phyloP scores from a whole-genome alignment of 306 rosid species.

The Ziziphus jujuba region DNA sequence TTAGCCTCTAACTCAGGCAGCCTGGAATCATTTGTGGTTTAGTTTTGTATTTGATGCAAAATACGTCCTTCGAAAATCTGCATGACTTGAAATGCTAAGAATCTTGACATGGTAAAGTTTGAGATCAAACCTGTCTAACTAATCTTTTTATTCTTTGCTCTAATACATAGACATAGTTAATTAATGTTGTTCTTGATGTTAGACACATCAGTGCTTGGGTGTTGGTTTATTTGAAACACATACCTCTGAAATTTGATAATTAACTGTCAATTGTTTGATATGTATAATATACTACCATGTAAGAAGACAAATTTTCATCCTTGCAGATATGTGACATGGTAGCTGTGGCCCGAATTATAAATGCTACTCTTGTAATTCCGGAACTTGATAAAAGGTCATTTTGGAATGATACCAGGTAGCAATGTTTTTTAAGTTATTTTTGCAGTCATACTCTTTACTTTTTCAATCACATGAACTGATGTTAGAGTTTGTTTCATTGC shows the following conservation, averaged over 20 bases:
- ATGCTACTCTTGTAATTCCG: constrained; percentile 95
- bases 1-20: too few relatives aligned
- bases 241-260: background rate
- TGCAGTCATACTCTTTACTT: background rate
- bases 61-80: background rate
- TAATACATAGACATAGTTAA: constrained; percentile 5
- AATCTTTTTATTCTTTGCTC: background rate
- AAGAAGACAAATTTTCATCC: constrained; percentile 30
- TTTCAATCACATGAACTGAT: constrained; percentile 7
- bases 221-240: background rate
- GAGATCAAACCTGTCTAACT: background rate
- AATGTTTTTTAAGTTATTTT: constrained; percentile 15
- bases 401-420: constrained; percentile 87
- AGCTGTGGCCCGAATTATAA: constrained; percentile 85
- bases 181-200: background rate
- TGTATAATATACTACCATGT: constrained; percentile 5
- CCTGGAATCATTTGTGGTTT: background rate
- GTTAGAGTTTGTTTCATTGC: constrained; percentile 16
- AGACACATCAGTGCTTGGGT: background rate
- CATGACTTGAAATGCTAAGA: background rate
- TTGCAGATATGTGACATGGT: constrained; percentile 98
- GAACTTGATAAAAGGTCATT: constrained; percentile 87
- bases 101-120: background rate
- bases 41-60: too few relatives aligned
- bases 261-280: constrained; percentile 9